Base-by-base conservation (phyloP, 2,329 filamentous ascomycete genomes). In the Fusarium brachygibbosum region DNA sequence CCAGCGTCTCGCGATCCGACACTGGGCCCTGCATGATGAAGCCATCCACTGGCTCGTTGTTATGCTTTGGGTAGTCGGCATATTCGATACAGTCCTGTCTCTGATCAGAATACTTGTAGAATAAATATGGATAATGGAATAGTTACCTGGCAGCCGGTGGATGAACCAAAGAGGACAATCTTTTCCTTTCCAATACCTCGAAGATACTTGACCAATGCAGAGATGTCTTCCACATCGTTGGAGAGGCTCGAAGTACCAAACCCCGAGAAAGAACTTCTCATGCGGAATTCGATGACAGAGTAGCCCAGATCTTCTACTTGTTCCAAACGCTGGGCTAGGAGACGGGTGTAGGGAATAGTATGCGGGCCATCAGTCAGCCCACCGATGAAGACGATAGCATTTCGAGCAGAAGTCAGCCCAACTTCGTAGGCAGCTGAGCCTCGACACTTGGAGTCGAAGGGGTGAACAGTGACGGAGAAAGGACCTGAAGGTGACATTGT, bases 11-110 rank as follows among this genome's bases (percentile, higher is more conserved):
- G 31, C 93, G 85, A 77, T 97, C 93, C 2, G 89, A 93, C 5
- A 94, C 90, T 0, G 92, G 90, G 0, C 91, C 93, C 77, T 97
- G 94, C 56, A 97, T 81, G 44, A 97, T 91, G 49, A 89, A 90
- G 35, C 91, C 94, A 63, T 96, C 88, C 3, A 97, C 81, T 0
- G 87, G 86, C 14, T 86, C 80, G 40, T 79, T 78, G 8, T 74
- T 74, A 35, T 82, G 73, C 66, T 82, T 82, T 49, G 76, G 75
- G 25, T 81, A 81, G 54, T 82, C 77, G 21, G 80, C 80, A 58
- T 88, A 89, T 68, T 85, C 84, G 77, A 88, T 84, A 64, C 84
- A 87, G 71, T 88, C 87, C 85, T 88, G 46, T 16, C 17, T 19
- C 35, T 42, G 28, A 35, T 70, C 19, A 70, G 37, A 31, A 51